These are phyloP conservation scores for Benincasa hispida DNA, from an alignment of 306 rosid species.

Conservation along the genomic window DNA sequence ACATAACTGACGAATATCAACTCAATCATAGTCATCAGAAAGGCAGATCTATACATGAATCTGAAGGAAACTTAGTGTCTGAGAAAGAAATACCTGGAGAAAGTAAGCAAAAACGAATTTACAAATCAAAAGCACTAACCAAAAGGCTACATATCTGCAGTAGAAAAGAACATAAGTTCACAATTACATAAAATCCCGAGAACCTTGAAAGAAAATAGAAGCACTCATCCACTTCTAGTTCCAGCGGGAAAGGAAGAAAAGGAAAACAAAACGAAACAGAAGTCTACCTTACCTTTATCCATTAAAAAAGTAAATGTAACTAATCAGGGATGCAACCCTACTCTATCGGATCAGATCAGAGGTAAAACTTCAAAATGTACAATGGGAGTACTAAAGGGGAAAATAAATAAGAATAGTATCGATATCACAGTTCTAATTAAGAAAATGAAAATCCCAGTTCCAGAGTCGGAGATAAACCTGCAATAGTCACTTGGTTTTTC, in stretches of 20 bases:
- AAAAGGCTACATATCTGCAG: conserved; percentile 66
- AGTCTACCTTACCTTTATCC: background rate
- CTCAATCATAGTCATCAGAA: background rate
- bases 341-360: background rate
- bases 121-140: conserved; percentile 78
- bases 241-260: background rate
- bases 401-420: background rate
- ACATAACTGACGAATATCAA: background rate
- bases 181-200: background rate
- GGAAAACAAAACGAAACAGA: background rate
- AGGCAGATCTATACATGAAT: background rate
- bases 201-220: conserved; percentile 4
- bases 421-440: background rate
- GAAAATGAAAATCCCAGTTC: background rate
- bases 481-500: conserved; percentile 76
- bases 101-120: conserved; percentile 86
- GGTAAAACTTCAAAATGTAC: background rate
- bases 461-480: conserved; percentile 38
- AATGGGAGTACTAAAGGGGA: background rate
- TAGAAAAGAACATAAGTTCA: conserved; percentile 7
- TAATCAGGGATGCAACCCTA: background rate
- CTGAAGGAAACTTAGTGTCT: background rate
- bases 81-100: conserved; percentile 60
- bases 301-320: background rate
- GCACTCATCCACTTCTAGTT: background rate